A percentile compares a stretch with the other conserved stretches of the same genome.
phyloP scores from a whole-genome alignment of 1,284 basidiomycete species.

The Ustilago trichophora region DNA sequence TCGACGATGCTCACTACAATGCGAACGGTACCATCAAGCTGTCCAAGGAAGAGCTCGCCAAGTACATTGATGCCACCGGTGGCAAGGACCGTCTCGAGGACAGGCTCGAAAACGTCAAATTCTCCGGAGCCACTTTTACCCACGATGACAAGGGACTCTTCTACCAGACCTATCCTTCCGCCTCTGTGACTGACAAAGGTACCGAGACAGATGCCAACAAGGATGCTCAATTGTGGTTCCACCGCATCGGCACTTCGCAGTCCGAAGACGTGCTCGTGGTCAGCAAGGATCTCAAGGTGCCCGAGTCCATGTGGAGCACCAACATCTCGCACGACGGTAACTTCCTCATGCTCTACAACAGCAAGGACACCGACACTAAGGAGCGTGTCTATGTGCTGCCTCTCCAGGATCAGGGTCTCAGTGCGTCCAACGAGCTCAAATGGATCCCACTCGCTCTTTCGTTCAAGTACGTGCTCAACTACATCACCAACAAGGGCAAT shows the following conservation, averaged over 20 bases:
- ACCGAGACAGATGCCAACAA: slow-evolving; percentile 64
- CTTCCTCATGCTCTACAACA: slow-evolving; percentile 55
- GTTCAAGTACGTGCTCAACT: slow-evolving; percentile 57
- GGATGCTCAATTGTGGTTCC: slow-evolving; percentile 63
- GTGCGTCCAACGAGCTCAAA: slow-evolving; percentile 23
- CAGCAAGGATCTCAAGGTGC: slow-evolving; percentile 53
- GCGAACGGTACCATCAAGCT: slow-evolving; percentile 43
- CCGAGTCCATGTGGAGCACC: slow-evolving; percentile 57
- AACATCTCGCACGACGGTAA: slow-evolving; percentile 59
- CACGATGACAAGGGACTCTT: slow-evolving; percentile 64
- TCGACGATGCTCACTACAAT: slow-evolving; percentile 35
- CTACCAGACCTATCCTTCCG: slow-evolving; percentile 61
- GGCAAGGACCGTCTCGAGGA: slow-evolving; percentile 58
- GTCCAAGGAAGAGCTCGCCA: slow-evolving; percentile 31
- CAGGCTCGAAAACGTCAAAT: slow-evolving; percentile 60
- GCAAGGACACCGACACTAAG: slow-evolving; percentile 63
- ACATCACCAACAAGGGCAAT: slow-evolving; percentile 58
- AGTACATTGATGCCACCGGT: slow-evolving; percentile 38
- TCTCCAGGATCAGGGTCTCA: slow-evolving; percentile 40
- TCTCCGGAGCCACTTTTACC: slow-evolving; percentile 54
- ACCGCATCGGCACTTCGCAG: slow-evolving; percentile 59
- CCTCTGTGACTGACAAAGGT: slow-evolving; percentile 55
- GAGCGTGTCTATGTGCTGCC: slow-evolving; percentile 50
- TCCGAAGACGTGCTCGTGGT: slow-evolving; percentile 59
- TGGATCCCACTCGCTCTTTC: slow-evolving; percentile 59